Conservation (phyloP, 768 basidiomycete genomes). For the Wakefieldia striispora region DNA sequence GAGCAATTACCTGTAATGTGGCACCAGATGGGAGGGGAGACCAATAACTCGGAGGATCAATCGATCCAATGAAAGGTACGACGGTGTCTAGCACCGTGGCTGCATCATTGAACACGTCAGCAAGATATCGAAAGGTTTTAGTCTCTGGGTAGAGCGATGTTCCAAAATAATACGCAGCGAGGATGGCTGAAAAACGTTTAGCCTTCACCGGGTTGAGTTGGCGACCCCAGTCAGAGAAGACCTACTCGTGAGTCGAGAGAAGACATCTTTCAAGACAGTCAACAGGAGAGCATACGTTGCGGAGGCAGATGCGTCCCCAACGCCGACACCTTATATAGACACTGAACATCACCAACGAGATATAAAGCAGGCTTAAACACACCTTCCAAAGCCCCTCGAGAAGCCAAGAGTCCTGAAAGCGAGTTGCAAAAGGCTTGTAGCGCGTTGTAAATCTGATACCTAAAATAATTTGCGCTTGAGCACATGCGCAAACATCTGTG, state of each 20-base stretch:
- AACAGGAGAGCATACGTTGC: constrained; percentile 64
- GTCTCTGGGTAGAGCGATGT: constrained; percentile 68
- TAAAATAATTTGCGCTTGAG: constrained; percentile 24
- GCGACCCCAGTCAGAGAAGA: neutral
- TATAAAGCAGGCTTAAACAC: neutral
- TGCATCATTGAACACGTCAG: constrained; percentile 63
- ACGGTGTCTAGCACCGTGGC: constrained; percentile 59
- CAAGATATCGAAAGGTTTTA: constrained; percentile 65
- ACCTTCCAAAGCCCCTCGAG: constrained; percentile 70
- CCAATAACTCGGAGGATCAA: constrained; percentile 29
- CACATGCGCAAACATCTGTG: neutral
- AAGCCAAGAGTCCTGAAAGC: constrained; percentile 58
- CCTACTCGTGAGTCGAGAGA: constrained; percentile 62
- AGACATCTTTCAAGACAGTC: constrained; percentile 64
- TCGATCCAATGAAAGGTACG: constrained; percentile 49
- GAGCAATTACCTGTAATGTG: constrained; percentile 42
- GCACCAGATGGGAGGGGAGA: constrained; percentile 30
- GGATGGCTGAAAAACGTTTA: constrained; percentile 47
- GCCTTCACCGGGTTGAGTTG: neutral
- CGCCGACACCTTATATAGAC: constrained; percentile 53
- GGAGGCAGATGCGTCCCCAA: constrained; percentile 65
- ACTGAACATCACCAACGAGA: neutral
- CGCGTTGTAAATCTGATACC: constrained; percentile 66
- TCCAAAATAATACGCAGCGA: constrained; percentile 59
- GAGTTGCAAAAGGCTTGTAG: constrained; percentile 72